Conservation (phyloP, 129 eudicot genomes). For the Flaveria sonorensis region DNA sequence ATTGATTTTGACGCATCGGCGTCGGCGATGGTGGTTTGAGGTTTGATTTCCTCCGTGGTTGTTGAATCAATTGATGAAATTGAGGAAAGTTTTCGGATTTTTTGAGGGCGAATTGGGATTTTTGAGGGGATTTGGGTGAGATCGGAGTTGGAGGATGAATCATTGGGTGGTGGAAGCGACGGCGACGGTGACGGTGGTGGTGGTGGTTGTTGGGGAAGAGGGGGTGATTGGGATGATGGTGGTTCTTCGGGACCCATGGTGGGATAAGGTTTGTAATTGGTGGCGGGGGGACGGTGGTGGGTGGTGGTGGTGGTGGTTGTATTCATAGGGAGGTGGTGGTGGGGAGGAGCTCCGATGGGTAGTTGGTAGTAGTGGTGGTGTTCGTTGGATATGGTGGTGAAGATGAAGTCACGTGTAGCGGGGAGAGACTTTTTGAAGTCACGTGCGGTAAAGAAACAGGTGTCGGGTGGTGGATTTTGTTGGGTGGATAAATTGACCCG, state of each 20-base stretch:
- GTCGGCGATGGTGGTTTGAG: slow-evolving; percentile 25
- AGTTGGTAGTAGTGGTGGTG: not conserved
- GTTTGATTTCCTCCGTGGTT: not conserved
- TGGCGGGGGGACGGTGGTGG: slow-evolving; percentile 10
- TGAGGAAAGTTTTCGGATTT: slow-evolving; percentile 68
- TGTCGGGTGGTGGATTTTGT: too few relatives aligned
- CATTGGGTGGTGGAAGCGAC: slow-evolving; percentile 20
- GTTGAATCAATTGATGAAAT: slow-evolving; percentile 17
- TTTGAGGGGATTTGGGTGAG: slow-evolving; percentile 51
- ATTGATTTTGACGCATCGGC: slow-evolving; percentile 40
- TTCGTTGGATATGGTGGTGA: slow-evolving; percentile 19
- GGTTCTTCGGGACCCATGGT: slow-evolving; percentile 32
- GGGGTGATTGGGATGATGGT: slow-evolving; percentile 16
- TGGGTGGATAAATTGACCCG: too few relatives aligned
- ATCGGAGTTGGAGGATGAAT: slow-evolving; percentile 25
- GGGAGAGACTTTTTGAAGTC: not conserved
- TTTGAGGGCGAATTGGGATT: slow-evolving; percentile 90
- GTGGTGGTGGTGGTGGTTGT: slow-evolving; percentile 18
- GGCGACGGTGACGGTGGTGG: slow-evolving; percentile 25
- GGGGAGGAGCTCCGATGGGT: not conserved
- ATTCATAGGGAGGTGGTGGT: not conserved
- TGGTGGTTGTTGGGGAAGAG: slow-evolving; percentile 21
- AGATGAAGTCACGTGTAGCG: slow-evolving; percentile 28
- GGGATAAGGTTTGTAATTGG: not conserved
- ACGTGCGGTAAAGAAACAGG: not conserved